phyloP scores from a whole-genome alignment of 306 rosid species.

The Medicago truncatula region MtrunA17r5.0-ANR NC_053049.1:34098001-34098500 shows the following conservation, averaged over 20 bases:
- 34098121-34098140: conserved; percentile 81
- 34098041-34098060: conserved; percentile 34
- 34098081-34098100: conserved; percentile 99
- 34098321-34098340: conserved; percentile 29
- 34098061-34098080: conserved; percentile 75
- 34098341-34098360: conserved; percentile 2
- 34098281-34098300: not conserved
- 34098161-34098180: conserved; percentile 89
- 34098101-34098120: conserved; percentile 94
- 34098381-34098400: conserved; percentile 87
- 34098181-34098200: conserved; percentile 92
- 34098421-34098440: conserved; percentile 65
- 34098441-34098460: conserved; percentile 43
- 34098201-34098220: conserved; percentile 98
- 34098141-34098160: conserved; percentile 97
- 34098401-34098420: conserved; percentile 98
- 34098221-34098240: conserved; percentile 86
- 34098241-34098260: conserved; percentile 91
- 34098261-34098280: conserved; percentile 49
- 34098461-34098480: conserved; percentile 45
- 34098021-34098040: conserved; percentile 11
- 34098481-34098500: not conserved
- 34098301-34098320: conserved; percentile 21
- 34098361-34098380: conserved; percentile 76
- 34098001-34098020: conserved; percentile 18